phyloP scores from a whole-genome alignment of 139 green algal species.

The Pleodorina starrii region DNA sequence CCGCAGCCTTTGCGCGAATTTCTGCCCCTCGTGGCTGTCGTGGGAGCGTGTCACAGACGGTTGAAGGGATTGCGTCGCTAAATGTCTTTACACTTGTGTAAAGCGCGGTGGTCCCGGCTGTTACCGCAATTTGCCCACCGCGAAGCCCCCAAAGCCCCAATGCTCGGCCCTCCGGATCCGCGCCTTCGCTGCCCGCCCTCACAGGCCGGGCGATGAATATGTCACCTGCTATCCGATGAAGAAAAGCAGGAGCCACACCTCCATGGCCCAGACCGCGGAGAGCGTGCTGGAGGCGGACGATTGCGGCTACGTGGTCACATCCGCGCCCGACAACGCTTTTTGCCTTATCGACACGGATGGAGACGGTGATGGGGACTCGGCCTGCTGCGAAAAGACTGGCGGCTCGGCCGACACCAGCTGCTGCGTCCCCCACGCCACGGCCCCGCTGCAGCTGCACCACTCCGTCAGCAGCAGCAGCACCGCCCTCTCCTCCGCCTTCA shows the following conservation, averaged over 20 bases:
- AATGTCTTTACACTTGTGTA: no score
- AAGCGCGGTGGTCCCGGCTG: no score
- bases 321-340: not conserved
- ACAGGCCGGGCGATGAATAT: conserved; percentile 11
- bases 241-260: conserved; percentile 3
- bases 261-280: conserved; percentile 2
- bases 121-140: no score
- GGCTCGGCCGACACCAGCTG: not conserved
- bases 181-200: no score
- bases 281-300: not conserved
- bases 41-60: no score
- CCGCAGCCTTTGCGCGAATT: no score
- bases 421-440: not conserved
- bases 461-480: conserved; percentile 30
- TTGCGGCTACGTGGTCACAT: not conserved
- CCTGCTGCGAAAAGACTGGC: not conserved
- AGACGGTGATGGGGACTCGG: not conserved
- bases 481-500: not conserved
- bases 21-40: no score
- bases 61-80: no score
- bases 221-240: not conserved
- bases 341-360: not conserved
- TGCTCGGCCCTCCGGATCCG: no score
- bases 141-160: no score
- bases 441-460: not conserved